These are phyloP conservation scores for Phoenix dactylifera DNA, from an alignment of 176 grass and related monocot species.

Conservation along the genomic window DNA sequence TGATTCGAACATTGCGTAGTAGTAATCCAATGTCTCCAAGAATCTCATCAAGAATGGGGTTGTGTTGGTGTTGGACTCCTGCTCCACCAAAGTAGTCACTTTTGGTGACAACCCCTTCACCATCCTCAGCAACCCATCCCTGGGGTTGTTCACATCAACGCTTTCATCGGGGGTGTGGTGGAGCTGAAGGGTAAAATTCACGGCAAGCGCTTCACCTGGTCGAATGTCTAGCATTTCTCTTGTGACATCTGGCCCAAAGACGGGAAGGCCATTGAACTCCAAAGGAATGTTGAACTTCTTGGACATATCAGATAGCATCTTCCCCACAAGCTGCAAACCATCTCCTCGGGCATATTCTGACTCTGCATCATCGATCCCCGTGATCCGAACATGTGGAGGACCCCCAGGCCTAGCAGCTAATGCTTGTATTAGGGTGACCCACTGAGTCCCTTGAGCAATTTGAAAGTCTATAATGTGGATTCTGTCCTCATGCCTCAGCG, in stretches of 20 bases:
- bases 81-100: slow-evolving; percentile 82
- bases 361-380: no score
- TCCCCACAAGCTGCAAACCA: no score
- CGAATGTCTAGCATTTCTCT: slow-evolving; percentile 1
- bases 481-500: no score
- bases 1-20: slow-evolving; percentile 84
- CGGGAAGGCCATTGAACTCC: neutral
- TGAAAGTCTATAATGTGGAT: no score
- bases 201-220: neutral
- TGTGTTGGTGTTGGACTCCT: slow-evolving; percentile 89
- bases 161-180: slow-evolving; percentile 88
- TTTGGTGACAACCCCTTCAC: slow-evolving; percentile 61
- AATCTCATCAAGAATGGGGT: slow-evolving; percentile 62
- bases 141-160: slow-evolving; percentile 65
- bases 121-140: slow-evolving; percentile 63
- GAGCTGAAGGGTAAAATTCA: neutral
- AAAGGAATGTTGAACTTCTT: neutral
- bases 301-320: neutral
- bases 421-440: no score
- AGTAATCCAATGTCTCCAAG: slow-evolving; percentile 74
- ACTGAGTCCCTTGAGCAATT: no score
- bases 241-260: neutral
- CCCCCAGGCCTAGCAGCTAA: no score
- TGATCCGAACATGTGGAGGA: no score
- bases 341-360: no score